phyloP scores from a whole-genome alignment of 306 rosid genomes.

The Alnus rubra region DNA sequence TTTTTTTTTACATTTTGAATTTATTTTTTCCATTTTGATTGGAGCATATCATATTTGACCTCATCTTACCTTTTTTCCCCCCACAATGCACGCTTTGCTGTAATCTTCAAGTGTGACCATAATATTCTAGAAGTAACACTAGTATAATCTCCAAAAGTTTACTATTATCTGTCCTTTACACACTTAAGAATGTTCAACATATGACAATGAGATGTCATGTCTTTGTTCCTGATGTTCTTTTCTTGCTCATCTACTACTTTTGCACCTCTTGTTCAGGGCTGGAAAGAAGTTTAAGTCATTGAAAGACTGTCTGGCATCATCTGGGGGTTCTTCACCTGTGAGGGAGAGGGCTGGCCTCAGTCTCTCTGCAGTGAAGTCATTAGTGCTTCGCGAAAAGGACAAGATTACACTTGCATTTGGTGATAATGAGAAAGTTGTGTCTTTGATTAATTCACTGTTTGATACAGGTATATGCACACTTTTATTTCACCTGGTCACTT shows the following conservation, averaged over 20 bases:
- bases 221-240: constrained; percentile 14
- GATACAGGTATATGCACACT: constrained; percentile 70
- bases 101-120: not conserved
- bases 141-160: not conserved
- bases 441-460: constrained; percentile 68
- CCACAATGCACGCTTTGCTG: not conserved
- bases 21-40: not conserved
- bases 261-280: constrained; percentile 56
- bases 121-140: not conserved
- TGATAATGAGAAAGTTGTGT: constrained; percentile 60
- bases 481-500: constrained; percentile 32
- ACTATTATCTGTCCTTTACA: not conserved
- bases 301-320: constrained; percentile 67
- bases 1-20: not conserved
- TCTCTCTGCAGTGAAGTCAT: constrained; percentile 77
- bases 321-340: constrained; percentile 68
- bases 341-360: constrained; percentile 74
- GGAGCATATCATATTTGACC: not conserved
- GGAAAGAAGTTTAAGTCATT: constrained; percentile 76
- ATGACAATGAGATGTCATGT: constrained; percentile 10
- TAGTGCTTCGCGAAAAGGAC: constrained; percentile 85
- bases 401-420: constrained; percentile 57
- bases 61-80: not conserved
- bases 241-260: constrained; percentile 24
- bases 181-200: constrained; percentile 17